Conservation (phyloP, 768 basidiomycete species). For the Clitopilus hobsonii region DNA sequence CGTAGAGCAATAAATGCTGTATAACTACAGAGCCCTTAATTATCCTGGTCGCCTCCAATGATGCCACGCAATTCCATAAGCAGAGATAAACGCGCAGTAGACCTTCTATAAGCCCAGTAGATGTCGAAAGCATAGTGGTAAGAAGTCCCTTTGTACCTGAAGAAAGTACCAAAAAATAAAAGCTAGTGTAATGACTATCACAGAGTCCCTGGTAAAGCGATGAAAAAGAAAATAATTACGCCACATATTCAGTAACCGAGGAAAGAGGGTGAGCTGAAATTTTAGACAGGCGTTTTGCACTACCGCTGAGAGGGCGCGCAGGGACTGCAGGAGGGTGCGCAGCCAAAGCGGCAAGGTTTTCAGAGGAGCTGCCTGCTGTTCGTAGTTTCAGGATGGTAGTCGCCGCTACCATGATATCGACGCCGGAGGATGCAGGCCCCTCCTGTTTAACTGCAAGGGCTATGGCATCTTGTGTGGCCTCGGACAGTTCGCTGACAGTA, state of each 20-base stretch:
- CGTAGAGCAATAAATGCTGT: conserved; percentile 21
- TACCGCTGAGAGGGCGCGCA: neutral
- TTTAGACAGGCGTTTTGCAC: conserved; percentile 3
- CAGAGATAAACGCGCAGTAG: neutral
- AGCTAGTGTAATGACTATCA: conserved; percentile 22
- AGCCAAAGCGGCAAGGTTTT: conserved; percentile 13
- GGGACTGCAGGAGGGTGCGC: conserved; percentile 16
- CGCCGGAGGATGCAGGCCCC: conserved; percentile 68
- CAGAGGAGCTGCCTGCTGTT: conserved; percentile 23
- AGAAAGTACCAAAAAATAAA: conserved; percentile 21
- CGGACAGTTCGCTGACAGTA: conserved; percentile 45
- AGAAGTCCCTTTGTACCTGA: conserved; percentile 24
- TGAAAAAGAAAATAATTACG: conserved; percentile 19
- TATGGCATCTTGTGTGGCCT: conserved; percentile 61
- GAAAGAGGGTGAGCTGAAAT: conserved; percentile 26
- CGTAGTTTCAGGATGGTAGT: conserved; percentile 43
- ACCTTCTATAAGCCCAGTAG: conserved; percentile 13
- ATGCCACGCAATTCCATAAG: neutral
- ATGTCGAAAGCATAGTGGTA: conserved; percentile 16
- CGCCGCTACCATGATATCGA: conserved; percentile 77
- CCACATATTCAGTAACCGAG: conserved; percentile 38
- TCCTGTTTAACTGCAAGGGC: conserved; percentile 78
- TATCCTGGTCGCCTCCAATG: neutral
- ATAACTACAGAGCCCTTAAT: conserved; percentile 16
- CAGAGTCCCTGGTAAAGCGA: conserved; percentile 18